Conservation (phyloP, 1,284 basidiomycete genomes). For the Lentinula novae-zelandiae region DNA sequence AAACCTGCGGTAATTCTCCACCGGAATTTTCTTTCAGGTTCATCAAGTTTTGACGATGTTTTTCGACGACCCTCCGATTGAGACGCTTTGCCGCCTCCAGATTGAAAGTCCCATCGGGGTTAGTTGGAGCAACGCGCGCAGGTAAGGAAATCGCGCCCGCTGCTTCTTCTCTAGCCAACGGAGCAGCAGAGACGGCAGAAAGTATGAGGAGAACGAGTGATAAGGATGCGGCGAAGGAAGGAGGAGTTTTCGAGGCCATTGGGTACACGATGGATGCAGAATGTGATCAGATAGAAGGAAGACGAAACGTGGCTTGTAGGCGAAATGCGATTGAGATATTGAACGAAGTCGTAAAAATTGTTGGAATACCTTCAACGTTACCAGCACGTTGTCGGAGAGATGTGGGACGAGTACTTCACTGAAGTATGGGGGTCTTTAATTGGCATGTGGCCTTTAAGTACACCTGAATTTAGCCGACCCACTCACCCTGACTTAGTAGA, state of each 20-base stretch:
- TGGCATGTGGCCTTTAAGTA: background rate
- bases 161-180: background rate
- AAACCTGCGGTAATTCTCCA: slow-evolving; percentile 17
- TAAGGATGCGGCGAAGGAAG: background rate
- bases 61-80: slow-evolving; percentile 19
- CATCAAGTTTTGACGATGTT: slow-evolving; percentile 24
- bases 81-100: slow-evolving; percentile 19
- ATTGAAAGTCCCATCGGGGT: slow-evolving; percentile 22
- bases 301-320: background rate
- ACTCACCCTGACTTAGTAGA: no score
- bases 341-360: background rate
- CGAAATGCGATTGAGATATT: background rate
- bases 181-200: background rate
- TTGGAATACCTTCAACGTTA: background rate
- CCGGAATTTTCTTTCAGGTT: slow-evolving; percentile 23
- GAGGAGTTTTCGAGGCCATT: background rate
- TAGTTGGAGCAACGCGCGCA: slow-evolving; percentile 17
- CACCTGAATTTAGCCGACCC: background rate
- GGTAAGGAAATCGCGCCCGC: slow-evolving; percentile 9
- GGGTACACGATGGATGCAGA: background rate
- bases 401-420: background rate
- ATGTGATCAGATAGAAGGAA: background rate
- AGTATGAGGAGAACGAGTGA: background rate
- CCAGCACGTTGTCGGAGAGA: background rate
- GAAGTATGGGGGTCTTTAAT: background rate